Evolutionary conservation across 169 alveolate species (phyloP), one percentile per base, ranked within the genome.

Genomic region (Plasmodium falciparum): DNA sequence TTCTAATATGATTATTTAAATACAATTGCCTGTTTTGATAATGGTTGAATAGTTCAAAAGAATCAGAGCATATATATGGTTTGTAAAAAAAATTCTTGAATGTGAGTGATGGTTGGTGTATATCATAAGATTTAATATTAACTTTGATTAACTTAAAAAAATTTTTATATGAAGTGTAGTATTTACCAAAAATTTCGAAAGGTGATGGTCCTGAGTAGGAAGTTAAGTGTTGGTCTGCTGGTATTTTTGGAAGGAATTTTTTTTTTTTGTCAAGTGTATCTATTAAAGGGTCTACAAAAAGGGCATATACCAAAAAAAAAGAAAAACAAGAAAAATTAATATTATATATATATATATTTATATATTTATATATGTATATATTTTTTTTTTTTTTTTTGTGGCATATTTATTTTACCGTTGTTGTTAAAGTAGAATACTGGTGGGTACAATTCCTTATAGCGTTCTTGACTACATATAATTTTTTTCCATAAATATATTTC

Each of bases 201-300:
- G 90, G 20, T 13, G 90, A 66, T 39, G 90, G 90, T 3, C 90
- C 90, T 20, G 3, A 59, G 33, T 80, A 80, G 24, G 83, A 45
- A 15, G 73, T 61, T 29, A 80, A 47, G 24, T 80, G 66, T 67
- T 80, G 52, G 3, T 67, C 56, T 1, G 80, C 90, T 33, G 90
- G 90, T 1, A 67, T 24, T 26, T 80, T 80, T 0, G 83, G 67
- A 11, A 80, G 26, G 62, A 80, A 80, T 8, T 61, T 33, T 9
- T 54, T 26, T 12, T 62, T 26, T 22, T 47, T 29, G 54, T 80
- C 90, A 58, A 80, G 50, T 2, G 80, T 29, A 29, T 80, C 90
- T 43, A 80, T 66, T 12, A 80, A 66, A 26, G 66, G 73, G 45
- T 80, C 90, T 80, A 59, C 1, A 33, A 29, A 54, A 45, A 20